Conservation (phyloP, 148 eudicot species). For the Beta vulgaris region DNA sequence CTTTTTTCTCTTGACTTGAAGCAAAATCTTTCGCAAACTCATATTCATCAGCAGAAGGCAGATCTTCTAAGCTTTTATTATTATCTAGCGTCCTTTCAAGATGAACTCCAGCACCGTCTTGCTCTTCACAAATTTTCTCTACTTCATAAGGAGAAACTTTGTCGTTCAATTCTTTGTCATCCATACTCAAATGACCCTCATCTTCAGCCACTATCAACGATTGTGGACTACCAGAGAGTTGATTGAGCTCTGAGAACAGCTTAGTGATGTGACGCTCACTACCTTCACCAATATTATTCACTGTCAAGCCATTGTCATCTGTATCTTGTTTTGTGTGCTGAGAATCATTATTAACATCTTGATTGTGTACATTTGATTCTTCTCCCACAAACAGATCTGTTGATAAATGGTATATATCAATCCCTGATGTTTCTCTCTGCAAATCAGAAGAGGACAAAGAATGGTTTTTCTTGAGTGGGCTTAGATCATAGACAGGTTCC, state of each 20-base stretch:
- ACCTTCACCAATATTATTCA: conserved; percentile 13
- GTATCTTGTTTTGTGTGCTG: neutral
- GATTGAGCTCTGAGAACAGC: conserved; percentile 6
- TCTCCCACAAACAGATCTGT: conserved; percentile 24
- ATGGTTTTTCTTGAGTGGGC: conserved; percentile 30
- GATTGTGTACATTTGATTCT: conserved; percentile 10
- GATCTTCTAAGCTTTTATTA: conserved; percentile 7
- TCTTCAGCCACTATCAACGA: conserved; percentile 13
- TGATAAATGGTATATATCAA: conserved; percentile 28
- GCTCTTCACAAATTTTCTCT: neutral
- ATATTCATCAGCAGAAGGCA: conserved; percentile 7
- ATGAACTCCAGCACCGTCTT: conserved; percentile 18
- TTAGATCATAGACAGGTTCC: conserved; percentile 39
- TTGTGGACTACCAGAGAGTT: neutral
- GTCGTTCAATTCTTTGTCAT: neutral
- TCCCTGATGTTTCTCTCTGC: conserved; percentile 30
- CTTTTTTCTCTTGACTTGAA: conserved; percentile 20
- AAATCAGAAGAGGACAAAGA: conserved; percentile 28
- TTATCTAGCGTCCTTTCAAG: conserved; percentile 20
- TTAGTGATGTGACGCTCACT: neutral
- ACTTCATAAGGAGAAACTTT: conserved; percentile 20
- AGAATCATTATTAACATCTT: conserved; percentile 8
- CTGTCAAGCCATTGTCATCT: neutral
- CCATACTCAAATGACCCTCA: conserved; percentile 1
- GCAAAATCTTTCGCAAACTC: conserved; percentile 19